Percentiles rank a stretch among this genome's conserved stretches.
Conservation (phyloP, 768 basidiomycete genomes). For the Boletus sp. region DNA sequence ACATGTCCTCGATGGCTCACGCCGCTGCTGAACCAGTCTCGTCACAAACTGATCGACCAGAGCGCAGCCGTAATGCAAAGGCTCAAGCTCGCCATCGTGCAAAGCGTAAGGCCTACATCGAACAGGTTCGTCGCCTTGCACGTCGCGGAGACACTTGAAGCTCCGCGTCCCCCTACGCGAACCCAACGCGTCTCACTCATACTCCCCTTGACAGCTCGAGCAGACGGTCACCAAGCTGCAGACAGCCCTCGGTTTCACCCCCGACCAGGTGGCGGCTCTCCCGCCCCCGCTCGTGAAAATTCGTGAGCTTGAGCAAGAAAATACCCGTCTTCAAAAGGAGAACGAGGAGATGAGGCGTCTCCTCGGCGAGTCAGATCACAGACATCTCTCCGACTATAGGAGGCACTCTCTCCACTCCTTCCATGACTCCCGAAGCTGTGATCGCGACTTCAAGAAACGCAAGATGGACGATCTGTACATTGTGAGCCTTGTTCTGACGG, state of each 20-base stretch:
- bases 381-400: constrained; percentile 45
- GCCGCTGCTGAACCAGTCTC: constrained; percentile 45
- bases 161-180: constrained; percentile 11
- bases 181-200: constrained; percentile 5
- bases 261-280: constrained; percentile 71
- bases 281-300: constrained; percentile 75
- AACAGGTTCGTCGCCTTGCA: constrained; percentile 52
- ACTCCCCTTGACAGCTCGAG: constrained; percentile 54
- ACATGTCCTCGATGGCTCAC: constrained; percentile 59
- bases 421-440: constrained; percentile 48
- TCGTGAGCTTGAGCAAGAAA: constrained; percentile 82
- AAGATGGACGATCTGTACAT: constrained; percentile 63
- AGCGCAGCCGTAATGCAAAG: constrained; percentile 83
- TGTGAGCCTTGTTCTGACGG: constrained; percentile 28
- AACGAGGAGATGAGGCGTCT: constrained; percentile 73
- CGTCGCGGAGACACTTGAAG: not conserved
- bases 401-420: constrained; percentile 46
- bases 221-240: constrained; percentile 85
- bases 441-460: constrained; percentile 62
- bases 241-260: constrained; percentile 65
- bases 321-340: constrained; percentile 64
- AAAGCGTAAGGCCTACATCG: constrained; percentile 91
- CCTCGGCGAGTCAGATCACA: constrained; percentile 46
- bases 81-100: constrained; percentile 89
- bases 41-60: constrained; percentile 61